Evolutionary conservation across 1,284 basidiomycete species (phyloP), one percentile per base, ranked within the genome.

Genomic region (Irpex sp.): DNA sequence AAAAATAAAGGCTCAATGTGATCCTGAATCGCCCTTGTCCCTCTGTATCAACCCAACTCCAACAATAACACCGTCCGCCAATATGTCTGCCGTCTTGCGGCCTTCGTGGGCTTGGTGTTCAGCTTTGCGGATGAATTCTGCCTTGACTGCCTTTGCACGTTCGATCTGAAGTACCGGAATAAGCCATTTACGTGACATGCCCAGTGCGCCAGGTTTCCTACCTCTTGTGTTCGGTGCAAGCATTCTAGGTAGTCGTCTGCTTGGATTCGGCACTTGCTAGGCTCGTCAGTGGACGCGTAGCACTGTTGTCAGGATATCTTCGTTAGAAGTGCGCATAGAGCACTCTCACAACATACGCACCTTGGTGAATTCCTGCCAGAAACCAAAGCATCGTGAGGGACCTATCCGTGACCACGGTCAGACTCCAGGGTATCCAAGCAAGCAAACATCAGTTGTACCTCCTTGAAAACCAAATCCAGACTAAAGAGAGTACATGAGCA

Each of bases 211-310:
- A 55, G 44, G 51, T 36, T 58, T 21, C 78, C 69, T 66, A 95
- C 96, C 87, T 97, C 95, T 77, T 97, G 94, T 52, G 86, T 89
- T 73, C 92, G 88, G 75, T 97, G 96, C 64, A 98, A 79, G 77
- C 96, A 98, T 77, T 97, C 95, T 63, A 97, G 75, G 79, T 98
- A 98, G 77, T 97, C 96, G 67, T 93, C 93, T 66, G 87, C 88
- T 68, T 88, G 89, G 15, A 82, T 77, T 15, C 82, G 77, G 76
- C 96, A 98, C 71, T 93, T 82, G 55, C 78, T 76, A 1, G 94
- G 93, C 56, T 81, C 81, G 68, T 96, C 93, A 57, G 95, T 87
- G 64, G 86, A 82, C 7, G 91, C 89, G 75, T 97, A 98, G 80
- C 96, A 98, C 91, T 97, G 66, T 8, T 36, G 4, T 9, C 2